Evolutionary conservation across 192 early-diverging fungal genomes (phyloP).

Genomic region (Coemansia sp.): DNA sequence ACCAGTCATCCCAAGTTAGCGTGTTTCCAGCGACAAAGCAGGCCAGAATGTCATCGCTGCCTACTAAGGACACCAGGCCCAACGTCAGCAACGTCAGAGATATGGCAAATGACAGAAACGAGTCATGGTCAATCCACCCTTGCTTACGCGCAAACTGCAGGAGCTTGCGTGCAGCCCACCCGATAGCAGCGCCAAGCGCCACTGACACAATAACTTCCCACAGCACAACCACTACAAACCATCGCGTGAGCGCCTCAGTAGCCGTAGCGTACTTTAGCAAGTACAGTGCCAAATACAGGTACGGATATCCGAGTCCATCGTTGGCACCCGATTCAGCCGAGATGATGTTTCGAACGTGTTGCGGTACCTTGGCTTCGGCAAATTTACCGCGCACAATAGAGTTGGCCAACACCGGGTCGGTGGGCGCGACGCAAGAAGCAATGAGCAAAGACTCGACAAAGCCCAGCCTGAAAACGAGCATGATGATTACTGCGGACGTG

Average conservation of each 20-base stretch:
- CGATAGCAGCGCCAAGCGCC: conserved; percentile 68
- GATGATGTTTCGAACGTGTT: conserved; percentile 66
- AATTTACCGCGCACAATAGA: conserved; percentile 87
- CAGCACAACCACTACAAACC: conserved; percentile 65
- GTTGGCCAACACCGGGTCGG: conserved; percentile 90
- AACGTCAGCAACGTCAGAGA: conserved; percentile 67
- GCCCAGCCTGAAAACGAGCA: conserved; percentile 45
- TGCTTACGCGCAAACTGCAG: conserved; percentile 63
- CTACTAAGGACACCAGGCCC: conserved; percentile 65
- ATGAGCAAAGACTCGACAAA: conserved; percentile 73
- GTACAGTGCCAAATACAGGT: conserved; percentile 70
- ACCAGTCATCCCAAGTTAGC: conserved; percentile 88
- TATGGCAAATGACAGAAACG: conserved; percentile 75
- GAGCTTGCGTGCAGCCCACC: conserved; percentile 61
- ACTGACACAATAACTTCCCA: conserved; percentile 73
- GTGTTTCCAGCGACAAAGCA: conserved; percentile 72
- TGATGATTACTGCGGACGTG: conserved; percentile 65
- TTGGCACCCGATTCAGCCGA: conserved; percentile 80
- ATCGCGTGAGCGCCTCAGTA: conserved; percentile 60
- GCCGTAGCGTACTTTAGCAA: conserved; percentile 53
- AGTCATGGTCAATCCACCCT: conserved; percentile 80
- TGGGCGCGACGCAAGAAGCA: conserved; percentile 79
- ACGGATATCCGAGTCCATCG: conserved; percentile 78
- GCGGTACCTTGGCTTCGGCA: conserved; percentile 82
- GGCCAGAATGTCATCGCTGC: conserved; percentile 68